Evolutionary conservation across 2,329 filamentous ascomycete genomes (phyloP).

Genomic region (Ophiocordyceps unilateralis): DNA sequence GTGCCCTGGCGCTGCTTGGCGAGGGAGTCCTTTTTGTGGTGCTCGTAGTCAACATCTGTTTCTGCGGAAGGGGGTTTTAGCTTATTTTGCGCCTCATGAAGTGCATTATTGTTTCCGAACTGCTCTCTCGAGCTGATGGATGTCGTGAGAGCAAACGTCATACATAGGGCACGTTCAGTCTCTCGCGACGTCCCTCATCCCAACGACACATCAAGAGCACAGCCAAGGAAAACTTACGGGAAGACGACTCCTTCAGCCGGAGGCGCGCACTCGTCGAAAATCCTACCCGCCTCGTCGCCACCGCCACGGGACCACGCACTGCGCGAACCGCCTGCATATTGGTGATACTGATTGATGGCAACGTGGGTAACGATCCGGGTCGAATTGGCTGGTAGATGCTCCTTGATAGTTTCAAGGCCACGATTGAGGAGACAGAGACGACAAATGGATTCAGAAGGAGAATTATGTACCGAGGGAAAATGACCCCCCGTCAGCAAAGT

Average conservation of each 20-base stretch:
- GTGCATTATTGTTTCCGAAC: too few relatives aligned
- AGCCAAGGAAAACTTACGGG: constrained; percentile 10
- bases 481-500: too few relatives aligned
- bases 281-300: background rate
- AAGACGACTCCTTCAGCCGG: constrained; percentile 20
- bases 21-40: constrained; percentile 43
- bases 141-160: too few relatives aligned
- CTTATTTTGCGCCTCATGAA: too few relatives aligned
- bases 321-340: background rate
- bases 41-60: constrained; percentile 27
- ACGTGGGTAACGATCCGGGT: background rate
- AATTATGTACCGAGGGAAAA: too few relatives aligned
- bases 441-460: too few relatives aligned
- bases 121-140: too few relatives aligned
- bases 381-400: background rate
- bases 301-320: constrained; percentile 1
- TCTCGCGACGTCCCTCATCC: too few relatives aligned
- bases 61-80: constrained; percentile 6
- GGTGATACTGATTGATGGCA: background rate
- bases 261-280: constrained; percentile 12
- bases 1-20: constrained; percentile 52
- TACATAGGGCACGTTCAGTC: too few relatives aligned
- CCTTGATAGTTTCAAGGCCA: too few relatives aligned
- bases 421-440: too few relatives aligned
- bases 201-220: too few relatives aligned